Evolutionary conservation across 208 protist genomes (phyloP).

Genomic region (Jaenimonas drosophilae): DNA sequence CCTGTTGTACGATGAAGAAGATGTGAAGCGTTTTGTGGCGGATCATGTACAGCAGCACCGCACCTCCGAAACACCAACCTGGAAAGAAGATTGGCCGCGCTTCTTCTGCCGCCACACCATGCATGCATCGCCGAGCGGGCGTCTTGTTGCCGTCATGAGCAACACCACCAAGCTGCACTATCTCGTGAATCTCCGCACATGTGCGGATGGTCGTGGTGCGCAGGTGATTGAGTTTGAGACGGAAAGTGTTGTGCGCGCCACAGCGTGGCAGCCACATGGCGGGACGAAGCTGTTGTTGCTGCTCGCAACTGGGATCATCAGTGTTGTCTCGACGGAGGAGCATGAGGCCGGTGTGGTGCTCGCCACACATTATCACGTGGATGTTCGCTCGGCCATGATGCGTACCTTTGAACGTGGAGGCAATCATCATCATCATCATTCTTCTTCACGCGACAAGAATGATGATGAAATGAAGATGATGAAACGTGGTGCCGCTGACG

Average conservation of each 20-base stretch:
- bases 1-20: not conserved
- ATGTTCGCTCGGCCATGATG: too few species aligned
- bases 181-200: slow-evolving; percentile 41
- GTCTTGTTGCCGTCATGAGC: slow-evolving; percentile 45
- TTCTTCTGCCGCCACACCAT: slow-evolving; percentile 23
- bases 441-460: too few species aligned
- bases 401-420: too few species aligned
- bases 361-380: too few species aligned
- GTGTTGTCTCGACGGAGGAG: too few species aligned
- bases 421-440: too few species aligned
- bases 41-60: not conserved
- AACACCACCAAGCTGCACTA: slow-evolving; percentile 38
- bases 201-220: slow-evolving; percentile 9
- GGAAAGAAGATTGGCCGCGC: not conserved
- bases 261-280: slow-evolving; percentile 45
- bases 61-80: not conserved
- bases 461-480: too few species aligned
- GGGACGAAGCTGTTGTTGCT: slow-evolving; percentile 37
- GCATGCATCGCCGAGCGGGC: slow-evolving; percentile 40
- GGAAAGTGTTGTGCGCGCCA: slow-evolving; percentile 32
- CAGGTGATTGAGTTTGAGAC: slow-evolving; percentile 54
- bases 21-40: not conserved
- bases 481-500: too few species aligned
- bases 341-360: too few species aligned
- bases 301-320: slow-evolving; percentile 25